Base-by-base conservation (phyloP, 2,329 filamentous ascomycete genomes). In the Stemphylium vesicarium region DNA sequence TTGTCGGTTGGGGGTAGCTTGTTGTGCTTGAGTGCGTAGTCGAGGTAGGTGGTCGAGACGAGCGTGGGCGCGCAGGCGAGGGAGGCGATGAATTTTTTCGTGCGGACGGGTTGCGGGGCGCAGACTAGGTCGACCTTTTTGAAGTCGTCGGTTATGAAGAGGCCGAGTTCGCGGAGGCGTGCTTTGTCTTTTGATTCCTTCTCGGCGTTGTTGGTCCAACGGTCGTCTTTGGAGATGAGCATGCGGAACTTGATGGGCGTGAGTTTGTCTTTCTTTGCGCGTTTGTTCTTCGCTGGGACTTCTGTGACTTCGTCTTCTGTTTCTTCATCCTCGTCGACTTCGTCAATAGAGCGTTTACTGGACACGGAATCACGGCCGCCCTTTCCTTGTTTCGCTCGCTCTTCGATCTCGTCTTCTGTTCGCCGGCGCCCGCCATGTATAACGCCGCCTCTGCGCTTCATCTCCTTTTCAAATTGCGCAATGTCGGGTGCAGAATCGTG, bases 11-110 rank as follows among this genome's bases (percentile, higher is more conserved):
- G 78, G 0, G 89, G 85, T 8, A 90, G 72, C 66, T 86, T 81
- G 59, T 89, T 85, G 29, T 85, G 81, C 40, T 90, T 85, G 10
- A 98, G 81, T 41, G 89, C 91, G 20, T 85, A 81, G 51, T 94
- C 90, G 53, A 99, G 85, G 74, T 92, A 99, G 8, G 85, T 82
- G 0, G 88, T 89, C 40, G 87, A 87, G 49, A 98, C 84, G 38
- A 98, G 85, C 1, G 85, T 83, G 0, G 92, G 91, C 0, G 90
- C 92, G 55, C 86, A 87, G 15, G 95, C 92, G 24, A 99, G 79
- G 11, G 92, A 92, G 57, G 88, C 89, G 44, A 98, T 87, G 71
- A 99, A 99, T 71, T 99, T 99, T 72, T 91, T 87, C 0, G 95
- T 99, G 33, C 95, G 89, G 31, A 97, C 85, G 57, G 98, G 86